phyloP scores from a whole-genome alignment of 495 filamentous ascomycete species.

The Hyphodiscus hymeniophilus region DNA sequence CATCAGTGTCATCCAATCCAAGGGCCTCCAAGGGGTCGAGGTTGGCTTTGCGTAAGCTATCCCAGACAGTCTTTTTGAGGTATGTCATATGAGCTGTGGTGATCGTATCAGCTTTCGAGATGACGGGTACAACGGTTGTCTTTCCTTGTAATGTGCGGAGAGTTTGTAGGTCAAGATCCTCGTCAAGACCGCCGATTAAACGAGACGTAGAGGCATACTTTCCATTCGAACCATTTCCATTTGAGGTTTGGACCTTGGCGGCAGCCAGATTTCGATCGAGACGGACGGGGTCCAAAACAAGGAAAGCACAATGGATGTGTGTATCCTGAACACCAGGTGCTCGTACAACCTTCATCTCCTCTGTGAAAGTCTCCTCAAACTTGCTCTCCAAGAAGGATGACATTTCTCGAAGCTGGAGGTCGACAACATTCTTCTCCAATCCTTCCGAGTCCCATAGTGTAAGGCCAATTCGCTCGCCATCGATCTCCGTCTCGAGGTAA shows the following conservation, averaged over 20 bases:
- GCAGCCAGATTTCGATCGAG: conserved; percentile 77
- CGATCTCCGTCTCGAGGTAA: conserved; percentile 92
- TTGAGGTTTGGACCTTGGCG: conserved; percentile 38
- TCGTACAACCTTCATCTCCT: conserved; percentile 95
- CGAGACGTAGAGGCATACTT: conserved; percentile 38
- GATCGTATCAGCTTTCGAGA: conserved; percentile 95
- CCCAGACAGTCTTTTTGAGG: conserved; percentile 85
- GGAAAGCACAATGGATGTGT: conserved; percentile 93
- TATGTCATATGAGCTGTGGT: conserved; percentile 89
- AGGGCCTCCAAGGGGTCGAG: conserved; percentile 86
- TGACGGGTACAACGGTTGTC: conserved; percentile 91
- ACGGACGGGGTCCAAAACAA: conserved; percentile 81
- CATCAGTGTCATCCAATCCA: conserved; percentile 66
- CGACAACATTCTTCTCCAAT: conserved; percentile 86
- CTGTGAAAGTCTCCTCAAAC: conserved; percentile 94
- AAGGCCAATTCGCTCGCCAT: conserved; percentile 83
- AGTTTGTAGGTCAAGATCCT: conserved; percentile 85
- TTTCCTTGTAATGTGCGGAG: conserved; percentile 84
- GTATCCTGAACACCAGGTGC: conserved; percentile 91
- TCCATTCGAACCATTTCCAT: conserved; percentile 43
- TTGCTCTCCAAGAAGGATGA: conserved; percentile 91
- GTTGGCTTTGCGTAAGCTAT: conserved; percentile 74
- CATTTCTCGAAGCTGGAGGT: conserved; percentile 87
- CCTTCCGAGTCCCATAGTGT: conserved; percentile 96
- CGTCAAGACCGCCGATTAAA: conserved; percentile 66